Conservation (phyloP, 1,284 basidiomycete genomes). For the Coniferiporia weirii region DNA sequence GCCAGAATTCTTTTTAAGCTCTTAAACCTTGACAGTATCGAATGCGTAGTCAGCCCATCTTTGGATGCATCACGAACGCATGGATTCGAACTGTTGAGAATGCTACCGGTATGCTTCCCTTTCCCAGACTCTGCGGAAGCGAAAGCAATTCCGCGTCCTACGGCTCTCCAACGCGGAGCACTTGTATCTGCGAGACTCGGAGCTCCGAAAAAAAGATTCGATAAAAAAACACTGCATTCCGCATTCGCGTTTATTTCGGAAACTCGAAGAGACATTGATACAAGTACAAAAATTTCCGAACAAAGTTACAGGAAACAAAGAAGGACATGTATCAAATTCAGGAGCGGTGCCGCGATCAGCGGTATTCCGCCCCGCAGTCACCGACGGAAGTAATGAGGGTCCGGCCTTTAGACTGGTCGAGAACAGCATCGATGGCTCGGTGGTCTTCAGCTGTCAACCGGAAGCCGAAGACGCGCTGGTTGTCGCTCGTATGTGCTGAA, state of each 20-base stretch:
- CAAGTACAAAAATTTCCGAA: not conserved
- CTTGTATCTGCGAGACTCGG: too few species aligned
- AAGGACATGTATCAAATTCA: not conserved
- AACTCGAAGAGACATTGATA: not conserved
- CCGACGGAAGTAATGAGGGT: constrained; percentile 63
- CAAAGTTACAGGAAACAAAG: not conserved
- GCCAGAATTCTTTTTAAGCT: too few species aligned
- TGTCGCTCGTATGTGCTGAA: constrained; percentile 70
- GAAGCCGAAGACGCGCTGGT: constrained; percentile 57
- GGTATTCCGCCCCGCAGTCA: constrained; percentile 80
- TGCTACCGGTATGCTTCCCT: too few species aligned
- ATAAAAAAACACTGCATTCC: not conserved
- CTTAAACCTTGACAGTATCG: too few species aligned
- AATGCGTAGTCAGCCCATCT: too few species aligned
- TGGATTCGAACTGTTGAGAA: too few species aligned
- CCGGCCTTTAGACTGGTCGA: constrained; percentile 53
- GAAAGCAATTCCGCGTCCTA: not conserved
- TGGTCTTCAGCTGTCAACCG: constrained; percentile 51
- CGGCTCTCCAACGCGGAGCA: too few species aligned
- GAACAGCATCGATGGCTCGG: constrained; percentile 53
- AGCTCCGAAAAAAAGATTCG: not conserved
- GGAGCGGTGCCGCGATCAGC: constrained; percentile 31
- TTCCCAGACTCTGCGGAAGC: not conserved
- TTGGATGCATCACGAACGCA: too few species aligned
- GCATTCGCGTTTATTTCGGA: too few species aligned